Evolutionary conservation across 2,329 filamentous ascomycete species (phyloP).

Genomic region (Trichoderma sp.): DNA sequence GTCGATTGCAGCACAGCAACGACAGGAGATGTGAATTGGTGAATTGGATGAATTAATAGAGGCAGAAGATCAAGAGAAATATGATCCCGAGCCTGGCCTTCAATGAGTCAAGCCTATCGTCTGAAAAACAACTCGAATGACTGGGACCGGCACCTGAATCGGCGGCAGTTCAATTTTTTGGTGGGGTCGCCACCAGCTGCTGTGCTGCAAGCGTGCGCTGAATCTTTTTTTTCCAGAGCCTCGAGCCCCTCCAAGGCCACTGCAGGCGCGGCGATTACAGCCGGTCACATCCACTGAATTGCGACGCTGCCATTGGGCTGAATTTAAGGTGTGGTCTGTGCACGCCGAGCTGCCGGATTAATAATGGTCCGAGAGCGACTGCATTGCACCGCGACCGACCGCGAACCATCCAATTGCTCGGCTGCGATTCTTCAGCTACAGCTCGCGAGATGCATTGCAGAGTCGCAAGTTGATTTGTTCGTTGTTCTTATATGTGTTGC

Average conservation of each 20-base stretch:
- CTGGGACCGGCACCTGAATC: constrained; percentile 16
- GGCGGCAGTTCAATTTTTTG: constrained; percentile 20
- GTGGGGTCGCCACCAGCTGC: constrained; percentile 21
- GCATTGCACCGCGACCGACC: neutral
- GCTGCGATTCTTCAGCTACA: neutral
- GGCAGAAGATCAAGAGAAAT: neutral
- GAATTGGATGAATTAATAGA: neutral
- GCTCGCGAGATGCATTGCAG: neutral
- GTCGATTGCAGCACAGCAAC: neutral
- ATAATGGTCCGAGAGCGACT: constrained; percentile 10
- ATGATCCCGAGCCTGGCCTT: neutral
- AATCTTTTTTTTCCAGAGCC: neutral
- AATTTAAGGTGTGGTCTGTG: constrained; percentile 39
- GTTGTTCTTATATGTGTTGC: neutral
- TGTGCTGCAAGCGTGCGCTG: neutral
- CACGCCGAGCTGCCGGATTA: constrained; percentile 25
- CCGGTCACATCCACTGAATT: neutral
- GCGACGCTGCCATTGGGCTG: neutral
- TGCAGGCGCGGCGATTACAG: neutral
- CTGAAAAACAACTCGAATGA: constrained; percentile 16
- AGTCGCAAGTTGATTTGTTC: neutral
- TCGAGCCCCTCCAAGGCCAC: neutral
- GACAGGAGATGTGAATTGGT: neutral
- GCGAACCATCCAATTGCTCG: neutral
- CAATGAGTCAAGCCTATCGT: constrained; percentile 18